Conservation (phyloP, 352 stramenopile species). For the Phytophthora niederhauseri region DNA sequence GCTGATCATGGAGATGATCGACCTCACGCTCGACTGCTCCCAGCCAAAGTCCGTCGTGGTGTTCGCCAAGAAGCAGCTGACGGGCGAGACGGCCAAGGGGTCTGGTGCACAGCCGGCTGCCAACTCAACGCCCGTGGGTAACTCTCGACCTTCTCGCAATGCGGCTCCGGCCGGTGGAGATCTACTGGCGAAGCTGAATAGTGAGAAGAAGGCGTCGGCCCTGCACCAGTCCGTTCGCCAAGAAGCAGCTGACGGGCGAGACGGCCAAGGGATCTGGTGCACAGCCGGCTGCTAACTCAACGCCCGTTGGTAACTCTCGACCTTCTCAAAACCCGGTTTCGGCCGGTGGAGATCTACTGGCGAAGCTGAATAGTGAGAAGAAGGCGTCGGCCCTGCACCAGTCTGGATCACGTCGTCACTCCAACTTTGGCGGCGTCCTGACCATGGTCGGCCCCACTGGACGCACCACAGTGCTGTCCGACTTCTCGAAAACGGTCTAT, state of each 20-base stretch:
- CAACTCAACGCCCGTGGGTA: background rate
- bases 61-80: conserved; percentile 51
- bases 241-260: conserved; percentile 33
- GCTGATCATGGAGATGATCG: conserved; percentile 90
- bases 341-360: conserved; percentile 39
- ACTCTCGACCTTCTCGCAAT: conserved; percentile 1
- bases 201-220: conserved; percentile 57
- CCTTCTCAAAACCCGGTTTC: background rate
- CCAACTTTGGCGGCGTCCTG: conserved; percentile 89
- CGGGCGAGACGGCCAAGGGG: background rate
- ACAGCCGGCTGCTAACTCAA: background rate
- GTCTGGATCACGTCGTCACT: conserved; percentile 63
- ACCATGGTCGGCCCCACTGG: conserved; percentile 78
- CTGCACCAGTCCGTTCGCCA: conserved; percentile 52
- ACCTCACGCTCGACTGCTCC: conserved; percentile 77
- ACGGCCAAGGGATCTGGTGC: background rate
- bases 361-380: conserved; percentile 64
- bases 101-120: background rate
- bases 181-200: conserved; percentile 54
- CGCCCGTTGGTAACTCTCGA: background rate
- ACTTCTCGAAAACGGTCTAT: conserved; percentile 76
- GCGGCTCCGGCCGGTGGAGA: conserved; percentile 16
- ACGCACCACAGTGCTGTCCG: conserved; percentile 67
- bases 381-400: conserved; percentile 35
- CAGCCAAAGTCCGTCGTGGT: conserved; percentile 70